Conservation (phyloP, 2,329 filamentous ascomycete species). For the Ophiobolus disseminans region DNA sequence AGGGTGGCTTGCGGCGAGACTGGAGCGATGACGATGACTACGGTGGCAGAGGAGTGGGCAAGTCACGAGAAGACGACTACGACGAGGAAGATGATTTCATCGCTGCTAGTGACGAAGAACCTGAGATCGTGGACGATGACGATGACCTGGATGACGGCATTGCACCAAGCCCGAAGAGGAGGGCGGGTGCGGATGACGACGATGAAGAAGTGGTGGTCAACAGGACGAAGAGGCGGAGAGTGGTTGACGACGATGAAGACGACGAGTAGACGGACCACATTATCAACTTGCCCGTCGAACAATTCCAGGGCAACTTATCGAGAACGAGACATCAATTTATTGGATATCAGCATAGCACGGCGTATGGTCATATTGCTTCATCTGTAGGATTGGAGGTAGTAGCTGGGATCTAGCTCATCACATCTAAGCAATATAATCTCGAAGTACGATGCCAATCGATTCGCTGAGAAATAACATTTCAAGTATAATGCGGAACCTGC, state of each 20-base stretch:
- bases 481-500: constrained; percentile 12
- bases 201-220: constrained; percentile 43
- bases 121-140: constrained; percentile 67
- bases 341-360: constrained; percentile 33
- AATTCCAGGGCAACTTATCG: background rate
- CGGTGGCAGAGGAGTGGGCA: constrained; percentile 63
- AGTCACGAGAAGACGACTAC: constrained; percentile 74
- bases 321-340: background rate
- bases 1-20: constrained; percentile 51
- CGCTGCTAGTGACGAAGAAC: constrained; percentile 76
- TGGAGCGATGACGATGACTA: constrained; percentile 80
- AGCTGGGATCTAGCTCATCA: too few relatives aligned
- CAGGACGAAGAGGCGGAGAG: constrained; percentile 51
- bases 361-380: constrained; percentile 16
- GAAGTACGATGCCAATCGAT: background rate
- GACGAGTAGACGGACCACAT: constrained; percentile 42
- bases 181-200: constrained; percentile 45
- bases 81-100: constrained; percentile 82
- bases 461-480: too few relatives aligned
- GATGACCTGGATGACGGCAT: constrained; percentile 58
- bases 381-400: constrained; percentile 6
- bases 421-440: background rate
- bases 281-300: background rate
- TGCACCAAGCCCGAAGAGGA: constrained; percentile 51
- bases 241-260: constrained; percentile 58